These are phyloP conservation scores for Cyclotella distinguenda DNA, from an alignment of 108 stramenopile species.

Conservation along the genomic window DNA sequence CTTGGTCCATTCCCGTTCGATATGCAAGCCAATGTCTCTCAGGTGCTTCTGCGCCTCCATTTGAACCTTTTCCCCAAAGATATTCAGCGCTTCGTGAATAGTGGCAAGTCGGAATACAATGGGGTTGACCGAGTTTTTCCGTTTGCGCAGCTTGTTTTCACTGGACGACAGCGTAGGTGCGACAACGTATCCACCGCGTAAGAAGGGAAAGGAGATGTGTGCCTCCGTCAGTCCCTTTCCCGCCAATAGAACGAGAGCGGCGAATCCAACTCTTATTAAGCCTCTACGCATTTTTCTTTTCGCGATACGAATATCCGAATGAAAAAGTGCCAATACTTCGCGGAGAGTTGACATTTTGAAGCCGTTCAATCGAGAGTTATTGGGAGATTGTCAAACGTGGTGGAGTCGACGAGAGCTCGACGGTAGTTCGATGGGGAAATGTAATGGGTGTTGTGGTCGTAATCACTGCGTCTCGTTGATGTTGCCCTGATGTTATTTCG, in stretches of 20 bases:
- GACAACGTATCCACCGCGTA: constrained; percentile 13
- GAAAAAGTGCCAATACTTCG: no score
- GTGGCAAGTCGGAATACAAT: background rate
- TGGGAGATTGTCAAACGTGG: no score
- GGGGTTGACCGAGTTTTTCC: constrained; percentile 10
- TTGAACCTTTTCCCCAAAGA: constrained; percentile 24
- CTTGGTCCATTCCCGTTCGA: constrained; percentile 23
- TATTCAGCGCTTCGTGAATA: constrained; percentile 13
- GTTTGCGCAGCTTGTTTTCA: background rate
- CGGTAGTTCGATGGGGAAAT: no score
- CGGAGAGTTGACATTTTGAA: background rate
- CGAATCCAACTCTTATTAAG: background rate
- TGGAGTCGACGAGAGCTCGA: no score
- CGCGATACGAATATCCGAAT: background rate
- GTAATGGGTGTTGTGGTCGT: no score
- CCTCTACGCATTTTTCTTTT: background rate
- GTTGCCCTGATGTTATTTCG: no score
- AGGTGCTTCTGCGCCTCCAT: constrained; percentile 22
- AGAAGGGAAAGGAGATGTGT: constrained; percentile 20
- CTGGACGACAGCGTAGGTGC: background rate
- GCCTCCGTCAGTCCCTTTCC: constrained; percentile 25
- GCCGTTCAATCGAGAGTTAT: no score
- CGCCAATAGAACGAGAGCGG: background rate
- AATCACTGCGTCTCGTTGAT: no score
- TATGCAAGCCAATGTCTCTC: constrained; percentile 19